Base-by-base conservation (phyloP, 2,329 filamentous ascomycete genomes). In the Ophiocordyceps sinensis region DNA sequence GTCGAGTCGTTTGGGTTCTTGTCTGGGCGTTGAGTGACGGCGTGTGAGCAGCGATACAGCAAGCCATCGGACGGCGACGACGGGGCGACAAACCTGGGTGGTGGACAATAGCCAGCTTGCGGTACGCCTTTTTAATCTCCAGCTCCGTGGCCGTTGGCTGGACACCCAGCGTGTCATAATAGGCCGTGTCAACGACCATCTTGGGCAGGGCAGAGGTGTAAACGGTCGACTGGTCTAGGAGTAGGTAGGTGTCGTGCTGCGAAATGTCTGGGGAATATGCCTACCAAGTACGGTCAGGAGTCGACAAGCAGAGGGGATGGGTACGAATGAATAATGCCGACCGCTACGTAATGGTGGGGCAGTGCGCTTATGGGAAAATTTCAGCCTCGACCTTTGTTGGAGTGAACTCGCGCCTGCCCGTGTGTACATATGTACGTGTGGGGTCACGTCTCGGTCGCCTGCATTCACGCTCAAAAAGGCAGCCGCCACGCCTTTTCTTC, bases 1-100 rank as follows among this genome's bases (percentile, higher is more conserved):
- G 82, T 86, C 49, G 91, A 88, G 60, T 98, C 91, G 55, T 88
- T 85, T 43, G 89, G 91, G 64, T 98, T 98, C 71, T 98, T 98
- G 68, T 98, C 91, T 85, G 57, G 19, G 42, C 36, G 36, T 41
- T 40, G 35, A 7, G 10, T 3, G 32, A 26, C 41, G 45, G 44
- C 51, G 50, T 36, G 43, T 31, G 31, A 34, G 39, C 31, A 13
- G 30, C 9, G 30, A 23, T 13, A 19, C 5, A 13, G 17, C 26
- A 10, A 14, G 12, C 14, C n/a, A 11, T 14, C 3, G 28, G 26
- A 32, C 12, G 28, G 37, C 36, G 34, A n/a, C 13, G 35, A 37
- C 40, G 29, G 35, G 35, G 32, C 26, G 31, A 52, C 66, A 51
- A 66, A 85, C 82, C 84, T 48, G 86, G 86, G 62, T 95, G 89